Conservation (phyloP, 2,329 filamentous ascomycete species). For the Epichloe sp. region DNA sequence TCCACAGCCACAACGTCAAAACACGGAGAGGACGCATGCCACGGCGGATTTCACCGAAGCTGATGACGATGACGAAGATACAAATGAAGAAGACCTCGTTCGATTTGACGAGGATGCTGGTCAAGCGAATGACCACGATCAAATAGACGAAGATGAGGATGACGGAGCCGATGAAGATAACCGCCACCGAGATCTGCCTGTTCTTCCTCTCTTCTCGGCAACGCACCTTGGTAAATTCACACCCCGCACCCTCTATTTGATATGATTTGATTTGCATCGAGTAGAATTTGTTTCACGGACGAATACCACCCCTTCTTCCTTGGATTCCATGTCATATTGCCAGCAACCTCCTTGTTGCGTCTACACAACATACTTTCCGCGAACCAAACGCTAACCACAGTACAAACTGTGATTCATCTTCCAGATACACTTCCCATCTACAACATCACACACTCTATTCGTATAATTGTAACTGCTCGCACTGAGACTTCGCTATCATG, state of each 20-base stretch:
- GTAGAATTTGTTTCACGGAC: background rate
- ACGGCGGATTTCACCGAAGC: slow-evolving; percentile 54
- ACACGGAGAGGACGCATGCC: slow-evolving; percentile 31
- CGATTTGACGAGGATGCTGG: slow-evolving; percentile 32
- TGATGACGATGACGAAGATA: slow-evolving; percentile 38
- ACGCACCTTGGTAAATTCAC: slow-evolving; percentile 52
- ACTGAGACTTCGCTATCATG: slow-evolving; percentile 88
- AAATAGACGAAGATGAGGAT: slow-evolving; percentile 29
- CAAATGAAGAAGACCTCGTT: slow-evolving; percentile 21
- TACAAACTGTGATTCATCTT: background rate
- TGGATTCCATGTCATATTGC: background rate
- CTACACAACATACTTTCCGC: background rate
- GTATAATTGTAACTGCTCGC: slow-evolving; percentile 67
- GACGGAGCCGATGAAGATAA: slow-evolving; percentile 29
- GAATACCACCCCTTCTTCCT: background rate
- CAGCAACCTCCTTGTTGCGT: background rate
- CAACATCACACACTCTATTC: slow-evolving; percentile 78
- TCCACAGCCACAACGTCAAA: slow-evolving; percentile 15
- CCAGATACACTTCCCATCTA: slow-evolving; percentile 78
- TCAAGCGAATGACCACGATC: slow-evolving; percentile 34
- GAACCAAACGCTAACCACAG: background rate
- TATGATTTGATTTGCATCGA: background rate
- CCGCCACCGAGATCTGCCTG: slow-evolving; percentile 23
- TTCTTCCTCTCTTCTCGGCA: slow-evolving; percentile 69
- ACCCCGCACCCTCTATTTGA: no score